A percentile compares a stretch with the other conserved stretches of the same genome.
These are phyloP conservation scores for Russula lepida DNA, from an alignment of 768 basidiomycete genomes.

Conservation along the genomic window DNA sequence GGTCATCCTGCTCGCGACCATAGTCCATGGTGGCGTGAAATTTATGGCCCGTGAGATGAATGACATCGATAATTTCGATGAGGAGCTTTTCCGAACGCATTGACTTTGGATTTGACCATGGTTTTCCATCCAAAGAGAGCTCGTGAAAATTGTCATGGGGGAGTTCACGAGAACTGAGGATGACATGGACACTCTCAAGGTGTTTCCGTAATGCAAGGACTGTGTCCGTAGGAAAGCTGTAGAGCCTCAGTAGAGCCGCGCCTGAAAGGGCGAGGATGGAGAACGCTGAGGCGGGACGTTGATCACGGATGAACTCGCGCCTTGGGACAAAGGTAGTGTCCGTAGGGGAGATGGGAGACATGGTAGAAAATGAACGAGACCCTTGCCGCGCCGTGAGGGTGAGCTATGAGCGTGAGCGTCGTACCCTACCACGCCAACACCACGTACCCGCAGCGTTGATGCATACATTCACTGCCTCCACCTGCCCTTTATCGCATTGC, in stretches of 20 bases:
- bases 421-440: conserved; percentile 13
- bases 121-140: conserved; percentile 58
- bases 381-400: conserved; percentile 14
- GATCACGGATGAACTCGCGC: conserved; percentile 63
- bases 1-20: conserved; percentile 68
- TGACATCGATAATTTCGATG: conserved; percentile 52
- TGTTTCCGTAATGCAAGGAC: conserved; percentile 46
- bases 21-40: conserved; percentile 69
- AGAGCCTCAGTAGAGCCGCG: conserved; percentile 56
- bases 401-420: conserved; percentile 4
- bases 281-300: conserved; percentile 49
- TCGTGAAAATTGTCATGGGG: conserved; percentile 50
- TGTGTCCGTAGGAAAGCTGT: conserved; percentile 53
- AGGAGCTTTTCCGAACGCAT: conserved; percentile 59
- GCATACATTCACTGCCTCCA: neutral
- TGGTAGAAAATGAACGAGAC: conserved; percentile 17
- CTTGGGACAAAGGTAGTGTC: conserved; percentile 54
- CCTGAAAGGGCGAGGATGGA: conserved; percentile 62
- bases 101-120: conserved; percentile 65
- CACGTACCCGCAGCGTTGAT: conserved; percentile 9
- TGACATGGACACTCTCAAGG: conserved; percentile 40
- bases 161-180: conserved; percentile 48
- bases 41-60: conserved; percentile 54
- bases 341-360: conserved; percentile 26
- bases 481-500: conserved; percentile 1